Conservation (phyloP, 140 eudicot species). For the Senecio squalidus region DNA sequence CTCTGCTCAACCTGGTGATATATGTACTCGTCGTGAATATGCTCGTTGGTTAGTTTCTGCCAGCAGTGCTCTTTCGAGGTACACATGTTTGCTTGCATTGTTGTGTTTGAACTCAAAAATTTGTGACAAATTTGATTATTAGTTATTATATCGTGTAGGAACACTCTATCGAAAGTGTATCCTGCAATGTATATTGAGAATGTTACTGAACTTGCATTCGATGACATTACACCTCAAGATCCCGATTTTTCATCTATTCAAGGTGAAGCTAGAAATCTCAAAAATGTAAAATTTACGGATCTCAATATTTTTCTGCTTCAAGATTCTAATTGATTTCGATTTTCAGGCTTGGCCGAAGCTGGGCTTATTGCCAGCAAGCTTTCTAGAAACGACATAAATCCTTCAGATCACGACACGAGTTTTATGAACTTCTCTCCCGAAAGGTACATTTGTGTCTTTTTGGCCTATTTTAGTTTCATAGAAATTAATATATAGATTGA, state of each 20-base stretch:
- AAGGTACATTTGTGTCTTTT: conserved; percentile 37
- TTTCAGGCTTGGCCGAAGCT: conserved; percentile 94
- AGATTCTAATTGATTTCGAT: not conserved
- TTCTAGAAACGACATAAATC: conserved; percentile 67
- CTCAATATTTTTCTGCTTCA: not conserved
- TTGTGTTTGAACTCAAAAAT: not conserved
- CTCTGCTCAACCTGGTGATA: conserved; percentile 86
- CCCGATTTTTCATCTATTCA: conserved; percentile 93
- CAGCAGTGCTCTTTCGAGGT: conserved; percentile 95
- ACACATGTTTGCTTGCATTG: conserved; percentile 6
- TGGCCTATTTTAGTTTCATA: not conserved
- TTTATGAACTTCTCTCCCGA: conserved; percentile 67
- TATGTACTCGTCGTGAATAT: conserved; percentile 88
- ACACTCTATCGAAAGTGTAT: conserved; percentile 79
- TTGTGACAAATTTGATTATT: not conserved
- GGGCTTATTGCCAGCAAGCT: conserved; percentile 95
- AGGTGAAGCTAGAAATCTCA: conserved; percentile 39
- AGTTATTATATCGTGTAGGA: conserved; percentile 39
- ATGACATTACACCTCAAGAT: conserved; percentile 89
- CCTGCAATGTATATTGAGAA: conserved; percentile 97
- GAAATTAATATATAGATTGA: not conserved
- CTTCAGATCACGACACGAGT: conserved; percentile 53
- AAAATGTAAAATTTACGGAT: conserved; percentile 1
- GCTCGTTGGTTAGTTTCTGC: conserved; percentile 98
- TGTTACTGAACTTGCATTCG: conserved; percentile 89